phyloP scores from a whole-genome alignment of 2,329 filamentous ascomycete species.

The Fusarium kyushuense region DNA sequence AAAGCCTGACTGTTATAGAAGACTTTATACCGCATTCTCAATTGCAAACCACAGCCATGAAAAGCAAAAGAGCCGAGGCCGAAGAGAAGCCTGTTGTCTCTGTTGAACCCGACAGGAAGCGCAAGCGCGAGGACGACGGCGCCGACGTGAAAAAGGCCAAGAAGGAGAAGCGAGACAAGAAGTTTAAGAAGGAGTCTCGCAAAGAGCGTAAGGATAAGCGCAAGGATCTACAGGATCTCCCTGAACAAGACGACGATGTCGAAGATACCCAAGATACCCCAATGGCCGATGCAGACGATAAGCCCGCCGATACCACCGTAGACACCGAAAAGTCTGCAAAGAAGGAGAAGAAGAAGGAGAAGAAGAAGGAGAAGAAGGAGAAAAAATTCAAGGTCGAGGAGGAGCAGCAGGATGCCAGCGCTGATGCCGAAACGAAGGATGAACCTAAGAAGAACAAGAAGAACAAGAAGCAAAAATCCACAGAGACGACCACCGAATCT shows the following conservation, averaged over 20 bases:
- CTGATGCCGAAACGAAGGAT: conserved; percentile 45
- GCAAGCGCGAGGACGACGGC: conserved; percentile 52
- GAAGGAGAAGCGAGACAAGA: conserved; percentile 54
- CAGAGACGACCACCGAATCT: conserved; percentile 30
- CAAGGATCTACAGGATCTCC: conserved; percentile 55
- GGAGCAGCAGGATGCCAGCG: conserved; percentile 33
- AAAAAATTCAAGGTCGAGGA: conserved; percentile 47
- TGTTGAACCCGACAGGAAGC: conserved; percentile 52
- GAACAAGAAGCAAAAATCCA: conserved; percentile 46
- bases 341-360: conserved; percentile 49
- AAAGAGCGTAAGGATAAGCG: conserved; percentile 58
- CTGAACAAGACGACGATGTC: conserved; percentile 49
- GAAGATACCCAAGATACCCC: conserved; percentile 40
- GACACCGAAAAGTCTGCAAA: conserved; percentile 42
- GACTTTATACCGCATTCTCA: conserved; percentile 20
- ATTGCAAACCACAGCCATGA: conserved; percentile 38
- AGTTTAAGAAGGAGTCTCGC: conserved; percentile 52
- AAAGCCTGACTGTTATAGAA: conserved; percentile 27
- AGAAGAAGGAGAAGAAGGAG: conserved; percentile 47
- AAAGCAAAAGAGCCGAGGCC: conserved; percentile 53
- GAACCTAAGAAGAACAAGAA: conserved; percentile 52
- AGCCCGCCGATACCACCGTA: conserved; percentile 34
- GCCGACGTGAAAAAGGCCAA: conserved; percentile 49
- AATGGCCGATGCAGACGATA: conserved; percentile 44
- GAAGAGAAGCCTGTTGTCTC: conserved; percentile 46